A percentile compares a stretch with the other conserved stretches of the same genome.
Evolutionary conservation across 2,329 filamentous ascomycete genomes (phyloP).

Genomic region (Periglandula ipomoeae): DNA sequence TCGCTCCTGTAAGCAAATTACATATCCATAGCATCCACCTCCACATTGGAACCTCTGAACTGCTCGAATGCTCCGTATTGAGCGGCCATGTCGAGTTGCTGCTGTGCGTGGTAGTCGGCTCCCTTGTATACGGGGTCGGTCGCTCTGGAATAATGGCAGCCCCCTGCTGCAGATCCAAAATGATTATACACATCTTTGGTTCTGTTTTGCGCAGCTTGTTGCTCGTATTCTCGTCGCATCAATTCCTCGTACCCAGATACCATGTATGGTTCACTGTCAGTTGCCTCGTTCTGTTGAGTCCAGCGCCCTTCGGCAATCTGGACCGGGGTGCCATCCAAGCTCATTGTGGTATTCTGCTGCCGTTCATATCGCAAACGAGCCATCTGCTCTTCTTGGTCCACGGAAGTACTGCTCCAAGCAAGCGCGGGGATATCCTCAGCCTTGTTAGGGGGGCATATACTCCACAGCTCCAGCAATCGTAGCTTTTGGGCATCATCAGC

Average conservation of each 20-base stretch:
- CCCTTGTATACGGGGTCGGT: conserved; percentile 61
- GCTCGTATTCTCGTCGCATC: conserved; percentile 54
- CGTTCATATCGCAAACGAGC: conserved; percentile 50
- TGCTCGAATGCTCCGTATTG: conserved; percentile 57
- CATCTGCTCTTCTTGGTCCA: conserved; percentile 50
- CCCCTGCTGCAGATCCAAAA: conserved; percentile 31
- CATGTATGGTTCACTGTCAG: conserved; percentile 73
- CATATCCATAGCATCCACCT: conserved; percentile 41
- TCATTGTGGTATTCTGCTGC: conserved; percentile 35
- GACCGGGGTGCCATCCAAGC: conserved; percentile 43
- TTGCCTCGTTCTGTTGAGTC: conserved; percentile 26
- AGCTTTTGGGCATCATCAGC: conserved; percentile 64
- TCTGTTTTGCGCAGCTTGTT: conserved; percentile 21
- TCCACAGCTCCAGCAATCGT: conserved; percentile 76
- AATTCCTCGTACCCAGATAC: conserved; percentile 67
- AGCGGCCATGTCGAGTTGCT: conserved; percentile 53
- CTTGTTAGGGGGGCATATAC: conserved; percentile 62
- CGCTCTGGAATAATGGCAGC: conserved; percentile 40
- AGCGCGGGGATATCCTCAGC: conserved; percentile 43
- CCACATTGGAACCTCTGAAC: conserved; percentile 26
- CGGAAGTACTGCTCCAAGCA: conserved; percentile 41
- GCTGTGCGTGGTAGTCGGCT: conserved; percentile 35
- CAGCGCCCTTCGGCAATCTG: conserved; percentile 47
- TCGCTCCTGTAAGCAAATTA: conserved; percentile 13
- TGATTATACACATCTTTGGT: conserved; percentile 34